Evolutionary conservation across 345 rosid genomes (phyloP), one percentile per base, ranked within the genome.

Genomic region (Pistacia integerrima): DNA sequence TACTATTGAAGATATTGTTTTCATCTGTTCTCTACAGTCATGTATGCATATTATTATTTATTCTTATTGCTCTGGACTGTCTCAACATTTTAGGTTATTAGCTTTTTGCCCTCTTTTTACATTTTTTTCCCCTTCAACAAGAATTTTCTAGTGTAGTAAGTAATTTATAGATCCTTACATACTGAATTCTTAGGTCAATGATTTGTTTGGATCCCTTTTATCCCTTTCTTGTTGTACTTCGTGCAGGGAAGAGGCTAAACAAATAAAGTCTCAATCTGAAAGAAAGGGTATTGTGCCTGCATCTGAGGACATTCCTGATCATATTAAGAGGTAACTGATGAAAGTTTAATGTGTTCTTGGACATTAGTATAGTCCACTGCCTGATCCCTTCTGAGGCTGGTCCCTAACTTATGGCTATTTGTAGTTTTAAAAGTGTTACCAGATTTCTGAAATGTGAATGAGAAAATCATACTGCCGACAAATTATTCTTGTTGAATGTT

Each of bases 171-270:
- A 61, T 18, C 59, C 33, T 61, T 58, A 52, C 46, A 17, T 46
- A 73, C 11, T 5, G 7, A 13, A 18, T 61, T 61, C 62, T 66
- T 16, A 48, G 11, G 30, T 59, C 0, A 2, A 58, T 63, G 38
- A 60, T 41, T 60, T 28, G 30, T 60, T 41, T 33, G 33, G 59
- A 55, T 74, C 63, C 54, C 60, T 22, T 77, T 17, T 28, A 36
- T 4, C 17, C 16, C 25, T 58, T 33, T 17, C 62, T 48, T 51
- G 12, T 20, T 41, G 25, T 65, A 1, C 61, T n/a, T 75, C 59
- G 62, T 79, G 67, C 84, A 95, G 98, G 82, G 88, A 88, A 82
- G 99, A 95, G 74, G 98, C 96, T 33, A 87, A 84, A 79, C 88
- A 87, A 36, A 74, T 94, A 48, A 80, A 76, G 74, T 76, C 78